Base-by-base conservation (phyloP, 352 stramenopile genomes). In the Pythium rishiriense region DNA sequence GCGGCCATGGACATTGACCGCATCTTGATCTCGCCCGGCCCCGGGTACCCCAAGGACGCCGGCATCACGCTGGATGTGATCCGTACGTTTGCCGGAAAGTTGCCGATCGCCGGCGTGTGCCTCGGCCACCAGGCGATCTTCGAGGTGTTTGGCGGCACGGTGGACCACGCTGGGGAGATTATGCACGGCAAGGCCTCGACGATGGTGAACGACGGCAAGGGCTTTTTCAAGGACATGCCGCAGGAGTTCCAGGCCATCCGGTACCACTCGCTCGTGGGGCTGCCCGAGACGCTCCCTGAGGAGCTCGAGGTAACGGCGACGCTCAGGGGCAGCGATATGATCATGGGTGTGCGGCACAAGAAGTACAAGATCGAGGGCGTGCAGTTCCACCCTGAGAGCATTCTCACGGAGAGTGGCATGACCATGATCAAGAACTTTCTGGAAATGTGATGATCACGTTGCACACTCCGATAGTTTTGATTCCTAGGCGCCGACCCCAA, bases 381-480 rank as follows among this genome's bases (percentile, higher is more conserved):
- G 64, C 88, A 96, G 69, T 96, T 96, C 70, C 88, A 96, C 73
- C 88, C 88, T 0, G 88, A 96, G 59, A 94, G 85, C 60, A 95
- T 96, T 57, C 73, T 93, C 49, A 96, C 88, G 4, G 75, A 93
- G 41, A 79, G 88, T 64, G 88, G 88, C 26, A 81, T 91, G 65
- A 79, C 76, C 35, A 84, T 96, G 59, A 93, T 95, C 62, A 80
- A 90, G 65, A 95, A 94, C 68, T 96, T 96, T 64, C 70, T 96
- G 51, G 79, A 90, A 63, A 93, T 96, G 87, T 93, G 81, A 33
- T 53, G n/a, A 57, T 1, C 15, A 11, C 22, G 10, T 41, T 10
- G 7, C 12, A 7, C 28, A 10, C 42, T 55, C 17, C 22, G 25
- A 54, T 54, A 25, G 29, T 43, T 55, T 25, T n/a, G 37, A 43